phyloP scores from a whole-genome alignment of 140 eudicot genomes.

The Flaveria floridana region DNA sequence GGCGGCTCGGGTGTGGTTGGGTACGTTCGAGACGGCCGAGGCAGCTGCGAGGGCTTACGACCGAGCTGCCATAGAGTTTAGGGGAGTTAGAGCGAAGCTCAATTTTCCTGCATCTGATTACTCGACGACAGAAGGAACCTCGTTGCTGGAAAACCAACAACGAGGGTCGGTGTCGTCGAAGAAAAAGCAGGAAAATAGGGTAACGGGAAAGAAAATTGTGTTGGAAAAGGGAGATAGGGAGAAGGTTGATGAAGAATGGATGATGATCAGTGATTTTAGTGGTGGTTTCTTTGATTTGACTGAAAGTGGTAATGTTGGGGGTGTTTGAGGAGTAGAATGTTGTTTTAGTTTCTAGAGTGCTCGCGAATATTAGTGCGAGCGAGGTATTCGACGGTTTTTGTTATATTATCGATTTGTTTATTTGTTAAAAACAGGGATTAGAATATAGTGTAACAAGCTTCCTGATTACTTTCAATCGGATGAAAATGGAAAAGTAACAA shows the following conservation, averaged over 20 bases:
- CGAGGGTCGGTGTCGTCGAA: background rate
- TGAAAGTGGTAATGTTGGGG: background rate
- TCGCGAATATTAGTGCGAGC: background rate
- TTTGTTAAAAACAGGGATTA: background rate
- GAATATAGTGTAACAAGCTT: no score
- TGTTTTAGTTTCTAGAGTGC: background rate
- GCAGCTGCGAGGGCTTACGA: constrained; percentile 87
- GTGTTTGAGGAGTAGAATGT: background rate
- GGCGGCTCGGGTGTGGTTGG: constrained; percentile 82
- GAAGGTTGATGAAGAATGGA: constrained; percentile 49
- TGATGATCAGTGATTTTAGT: constrained; percentile 39
- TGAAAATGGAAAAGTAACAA: no score
- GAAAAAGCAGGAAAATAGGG: constrained; percentile 7
- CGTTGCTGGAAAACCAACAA: constrained; percentile 11
- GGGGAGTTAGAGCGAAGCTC: constrained; percentile 68
- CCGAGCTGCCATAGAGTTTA: constrained; percentile 58
- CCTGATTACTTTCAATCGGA: no score
- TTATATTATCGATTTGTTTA: background rate
- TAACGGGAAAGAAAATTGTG: background rate
- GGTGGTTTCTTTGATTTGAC: constrained; percentile 35
- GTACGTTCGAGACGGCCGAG: constrained; percentile 73
- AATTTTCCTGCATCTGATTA: constrained; percentile 59
- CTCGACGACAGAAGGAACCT: background rate
- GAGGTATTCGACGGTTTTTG: no score
- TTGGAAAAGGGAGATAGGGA: constrained; percentile 20